Base-by-base conservation (phyloP, 75 land plant species). In the Pinus albicaulis region DNA sequence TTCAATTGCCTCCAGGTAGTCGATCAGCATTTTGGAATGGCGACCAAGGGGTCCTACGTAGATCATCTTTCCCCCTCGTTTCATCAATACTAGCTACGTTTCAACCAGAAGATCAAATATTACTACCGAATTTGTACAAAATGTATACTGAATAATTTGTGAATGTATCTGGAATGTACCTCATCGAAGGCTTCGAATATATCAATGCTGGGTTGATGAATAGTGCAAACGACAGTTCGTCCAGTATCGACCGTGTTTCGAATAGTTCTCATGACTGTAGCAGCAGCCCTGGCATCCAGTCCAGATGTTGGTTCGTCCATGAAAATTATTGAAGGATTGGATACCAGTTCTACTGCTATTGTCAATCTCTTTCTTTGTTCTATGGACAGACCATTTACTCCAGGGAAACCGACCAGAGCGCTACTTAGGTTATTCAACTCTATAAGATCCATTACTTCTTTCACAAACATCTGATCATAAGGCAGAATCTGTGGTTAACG, bases 131-230 rank as follows among this genome's bases (percentile, higher is more conserved):
- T 28, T 59, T 8, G 0, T 2, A 66, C 59, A 17, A 5, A 24
- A 19, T n/a, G 20, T 22, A 63, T 48, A 16, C 26, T 20, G 24
- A n/a, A 31, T 3, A 11, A n/a, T 3, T 22, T 7, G 68, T 23
- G 44, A 89, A 88, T 84, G 83, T 88, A 31, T 31, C 31, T 31
- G 31, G 31, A 31, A 31, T 31, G 31, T 31, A 31, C 31, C 31
- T 31, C 31, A 70, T 86, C 91, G 78, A 89, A 89, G 5, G 91
- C 88, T 55, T 89, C 91, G 74, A 90, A 90, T 20, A 90, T 90
- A 72, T 31, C 31, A 31, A 31, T 31, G 31, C 31, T 31, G 31
- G 31, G 31, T 31, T 31, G 31, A 31, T 31, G 31, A 31, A 31
- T 31, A 31, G 31, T 31, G 31, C 31, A 31, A 31, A 31, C 31